Conservation (phyloP, 2,329 filamentous ascomycete genomes). For the Aspergillus sp. region DNA sequence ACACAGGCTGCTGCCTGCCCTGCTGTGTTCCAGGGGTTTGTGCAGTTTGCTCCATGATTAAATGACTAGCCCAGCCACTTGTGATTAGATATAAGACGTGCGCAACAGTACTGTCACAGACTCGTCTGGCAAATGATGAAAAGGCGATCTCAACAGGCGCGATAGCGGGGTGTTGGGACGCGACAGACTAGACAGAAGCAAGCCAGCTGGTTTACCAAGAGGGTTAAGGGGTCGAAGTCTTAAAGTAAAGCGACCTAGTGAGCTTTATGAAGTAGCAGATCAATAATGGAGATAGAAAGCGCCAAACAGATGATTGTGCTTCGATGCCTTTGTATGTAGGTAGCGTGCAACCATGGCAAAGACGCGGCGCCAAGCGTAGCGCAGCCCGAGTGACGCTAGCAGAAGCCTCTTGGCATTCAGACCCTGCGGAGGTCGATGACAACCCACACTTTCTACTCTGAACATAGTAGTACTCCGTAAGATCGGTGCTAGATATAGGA, state of each 20-base stretch:
- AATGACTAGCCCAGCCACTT: neutral
- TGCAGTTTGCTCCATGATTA: slow-evolving; percentile 58
- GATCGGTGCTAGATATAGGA: too few species aligned
- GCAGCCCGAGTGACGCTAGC: slow-evolving; percentile 8
- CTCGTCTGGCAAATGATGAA: neutral
- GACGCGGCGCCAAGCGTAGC: neutral
- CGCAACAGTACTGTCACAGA: neutral
- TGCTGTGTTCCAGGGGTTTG: slow-evolving; percentile 60
- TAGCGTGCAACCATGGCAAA: neutral
- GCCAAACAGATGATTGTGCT: neutral
- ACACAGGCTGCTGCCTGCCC: slow-evolving; percentile 64
- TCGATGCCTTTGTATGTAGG: neutral
- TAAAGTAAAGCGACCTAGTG: neutral
- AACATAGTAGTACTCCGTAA: neutral
- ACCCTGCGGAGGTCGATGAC: neutral
- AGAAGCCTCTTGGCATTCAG: neutral
- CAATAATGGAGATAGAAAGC: neutral
- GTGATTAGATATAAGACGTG: neutral
- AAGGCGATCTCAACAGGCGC: neutral
- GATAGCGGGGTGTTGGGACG: neutral
- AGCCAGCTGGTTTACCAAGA: neutral
- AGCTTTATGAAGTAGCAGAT: neutral
- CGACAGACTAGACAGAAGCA: neutral
- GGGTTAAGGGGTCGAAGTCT: neutral
- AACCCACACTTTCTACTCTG: neutral